Conservation (phyloP, 768 basidiomycete species). For the Imleria badia region DNA sequence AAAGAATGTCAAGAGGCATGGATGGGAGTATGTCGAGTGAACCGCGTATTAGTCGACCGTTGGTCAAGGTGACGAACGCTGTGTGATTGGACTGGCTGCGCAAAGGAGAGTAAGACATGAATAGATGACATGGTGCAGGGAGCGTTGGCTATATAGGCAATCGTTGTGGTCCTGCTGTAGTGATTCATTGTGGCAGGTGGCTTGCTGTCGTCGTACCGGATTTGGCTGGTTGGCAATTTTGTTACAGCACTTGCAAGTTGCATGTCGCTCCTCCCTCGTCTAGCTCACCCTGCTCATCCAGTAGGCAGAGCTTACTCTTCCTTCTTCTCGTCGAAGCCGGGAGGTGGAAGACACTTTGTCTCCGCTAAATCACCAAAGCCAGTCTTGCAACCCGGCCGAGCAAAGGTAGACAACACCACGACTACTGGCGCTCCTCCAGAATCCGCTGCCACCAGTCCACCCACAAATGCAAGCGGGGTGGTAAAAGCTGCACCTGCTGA, state of each 20-base stretch:
- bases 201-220: neutral
- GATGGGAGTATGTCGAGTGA: slow-evolving; percentile 35
- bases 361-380: slow-evolving; percentile 64
- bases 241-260: slow-evolving; percentile 19
- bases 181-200: neutral
- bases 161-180: neutral
- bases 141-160: neutral
- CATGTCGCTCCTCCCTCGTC: slow-evolving; percentile 54
- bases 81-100: neutral
- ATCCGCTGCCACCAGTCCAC: slow-evolving; percentile 17
- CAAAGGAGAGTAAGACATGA: slow-evolving; percentile 7
- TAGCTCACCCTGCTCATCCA: slow-evolving; percentile 47
- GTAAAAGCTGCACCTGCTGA: slow-evolving; percentile 23
- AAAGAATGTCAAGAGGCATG: slow-evolving; percentile 30
- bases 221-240: neutral
- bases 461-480: slow-evolving; percentile 11
- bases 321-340: slow-evolving; percentile 76
- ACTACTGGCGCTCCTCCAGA: slow-evolving; percentile 33
- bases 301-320: slow-evolving; percentile 68
- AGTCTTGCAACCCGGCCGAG: slow-evolving; percentile 36
- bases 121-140: neutral
- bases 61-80: neutral
- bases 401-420: slow-evolving; percentile 44
- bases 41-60: slow-evolving; percentile 14
- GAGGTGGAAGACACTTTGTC: slow-evolving; percentile 73